Evolutionary conservation across 2,329 filamentous ascomycete species (phyloP), one percentile per base, ranked within the genome.

Genomic region (Xylaria polymorpha): DNA sequence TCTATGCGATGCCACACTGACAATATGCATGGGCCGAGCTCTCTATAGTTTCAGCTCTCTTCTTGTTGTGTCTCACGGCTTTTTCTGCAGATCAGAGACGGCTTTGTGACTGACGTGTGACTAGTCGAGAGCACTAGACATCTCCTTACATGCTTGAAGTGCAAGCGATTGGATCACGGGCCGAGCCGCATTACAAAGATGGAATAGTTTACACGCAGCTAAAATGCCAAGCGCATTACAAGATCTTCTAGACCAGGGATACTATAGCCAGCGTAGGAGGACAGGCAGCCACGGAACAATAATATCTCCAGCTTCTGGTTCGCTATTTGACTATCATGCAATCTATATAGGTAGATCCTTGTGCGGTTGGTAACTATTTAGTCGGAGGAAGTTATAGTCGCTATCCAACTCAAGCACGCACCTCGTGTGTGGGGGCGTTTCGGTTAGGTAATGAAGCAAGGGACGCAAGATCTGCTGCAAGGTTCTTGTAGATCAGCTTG

Each of bases 1-100:
- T 67, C n/a, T 59, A 70, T 70, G 68, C 64, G 4, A 56, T 70
- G 44, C 50, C 50, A 14, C 32, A 41, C 35, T 39, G 18, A 62
- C 37, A 48, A 37, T 56, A 48, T 60, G 56, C 57, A 58, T 37
- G 39, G 22, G 18, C 14, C 2, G 41, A 32, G 7, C 29, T 32
- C 15, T 59, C 39, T 46, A 7, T 59, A 25, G 15, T 46, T 41
- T 61, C 61, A 65, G 61, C 66, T 64, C 18, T 15, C 7, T 61
- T 41, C 61, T 61, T 10, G 46, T 44, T 4, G 22, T 7, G 29
- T 39, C 5, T 37, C 37, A 37, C 41, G 43, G 22, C 56, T 55
- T 37, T 43, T 25, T 32, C 20, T 68, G 66, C 55, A 61, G 57
- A 64, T 64, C 61, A 22, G 43, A 44, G 32, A 20, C 25, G 9